phyloP scores from a whole-genome alignment of 805 yeast species.

The Candida hispaniensis region DNA sequence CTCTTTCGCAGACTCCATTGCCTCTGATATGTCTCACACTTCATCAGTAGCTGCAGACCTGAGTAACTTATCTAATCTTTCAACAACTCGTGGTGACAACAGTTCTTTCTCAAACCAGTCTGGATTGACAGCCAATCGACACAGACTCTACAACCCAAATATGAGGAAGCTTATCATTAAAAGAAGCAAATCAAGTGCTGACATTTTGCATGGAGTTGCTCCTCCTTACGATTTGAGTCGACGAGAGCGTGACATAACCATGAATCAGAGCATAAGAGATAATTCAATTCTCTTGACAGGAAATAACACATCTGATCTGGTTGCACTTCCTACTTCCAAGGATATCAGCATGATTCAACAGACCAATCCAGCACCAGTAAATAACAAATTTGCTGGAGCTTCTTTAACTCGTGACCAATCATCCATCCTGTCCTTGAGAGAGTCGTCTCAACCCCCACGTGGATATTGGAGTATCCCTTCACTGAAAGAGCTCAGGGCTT shows the following conservation, averaged over 20 bases:
- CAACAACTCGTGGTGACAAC: too few species aligned
- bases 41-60: too few species aligned
- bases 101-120: too few species aligned
- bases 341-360: too few species aligned
- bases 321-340: too few species aligned
- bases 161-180: slow-evolving; percentile 11
- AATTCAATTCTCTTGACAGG: not conserved
- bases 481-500: slow-evolving; percentile 45
- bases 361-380: too few species aligned
- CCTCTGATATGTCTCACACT: too few species aligned
- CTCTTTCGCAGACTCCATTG: too few species aligned
- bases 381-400: too few species aligned
- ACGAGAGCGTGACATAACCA: too few species aligned
- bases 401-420: slow-evolving; percentile 6
- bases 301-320: too few species aligned
- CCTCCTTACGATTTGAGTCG: slow-evolving; percentile 2
- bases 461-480: slow-evolving; percentile 79
- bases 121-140: slow-evolving; percentile 6
- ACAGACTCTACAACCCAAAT: slow-evolving; percentile 9
- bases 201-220: slow-evolving; percentile 6
- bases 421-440: slow-evolving; percentile 17
- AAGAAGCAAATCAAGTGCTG: slow-evolving; percentile 5
- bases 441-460: slow-evolving; percentile 23
- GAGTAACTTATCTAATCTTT: too few species aligned
- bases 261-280: slow-evolving; percentile 2